These are phyloP conservation scores for Chalaropsis ovoidea DNA, from an alignment of 2,329 filamentous ascomycete species.

Conservation along the genomic window DNA sequence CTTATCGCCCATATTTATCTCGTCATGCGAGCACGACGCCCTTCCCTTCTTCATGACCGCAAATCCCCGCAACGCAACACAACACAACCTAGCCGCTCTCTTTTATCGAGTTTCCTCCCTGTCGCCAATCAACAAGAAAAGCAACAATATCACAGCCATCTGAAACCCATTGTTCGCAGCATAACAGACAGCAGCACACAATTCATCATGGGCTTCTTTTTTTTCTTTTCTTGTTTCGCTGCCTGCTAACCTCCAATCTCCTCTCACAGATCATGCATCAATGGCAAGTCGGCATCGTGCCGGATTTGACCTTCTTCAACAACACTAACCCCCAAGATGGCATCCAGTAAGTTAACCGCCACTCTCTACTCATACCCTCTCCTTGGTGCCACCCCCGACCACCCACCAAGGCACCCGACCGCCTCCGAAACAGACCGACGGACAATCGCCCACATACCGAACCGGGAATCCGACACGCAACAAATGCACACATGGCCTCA, in stretches of 20 bases:
- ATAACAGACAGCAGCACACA: neutral
- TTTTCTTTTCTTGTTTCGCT: neutral
- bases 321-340: conserved; percentile 45
- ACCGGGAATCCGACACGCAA: conserved; percentile 20
- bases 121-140: neutral
- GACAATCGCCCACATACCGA: conserved; percentile 7
- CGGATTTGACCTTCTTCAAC: conserved; percentile 48
- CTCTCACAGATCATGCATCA: conserved; percentile 46
- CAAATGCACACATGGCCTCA: neutral
- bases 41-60: neutral
- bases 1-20: neutral
- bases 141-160: neutral
- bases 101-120: neutral
- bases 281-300: conserved; percentile 52
- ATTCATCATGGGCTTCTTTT: neutral
- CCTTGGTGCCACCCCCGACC: conserved; percentile 30
- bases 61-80: neutral
- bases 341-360: conserved; percentile 50
- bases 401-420: conserved; percentile 22
- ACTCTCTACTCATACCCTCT: conserved; percentile 27
- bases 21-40: neutral
- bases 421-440: conserved; percentile 23
- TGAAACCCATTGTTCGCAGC: neutral
- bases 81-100: neutral
- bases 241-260: neutral